Percentiles rank a stretch among this genome's conserved stretches.
phyloP scores from a whole-genome alignment of 768 basidiomycete genomes.

The Tricholoma sp. region DNA sequence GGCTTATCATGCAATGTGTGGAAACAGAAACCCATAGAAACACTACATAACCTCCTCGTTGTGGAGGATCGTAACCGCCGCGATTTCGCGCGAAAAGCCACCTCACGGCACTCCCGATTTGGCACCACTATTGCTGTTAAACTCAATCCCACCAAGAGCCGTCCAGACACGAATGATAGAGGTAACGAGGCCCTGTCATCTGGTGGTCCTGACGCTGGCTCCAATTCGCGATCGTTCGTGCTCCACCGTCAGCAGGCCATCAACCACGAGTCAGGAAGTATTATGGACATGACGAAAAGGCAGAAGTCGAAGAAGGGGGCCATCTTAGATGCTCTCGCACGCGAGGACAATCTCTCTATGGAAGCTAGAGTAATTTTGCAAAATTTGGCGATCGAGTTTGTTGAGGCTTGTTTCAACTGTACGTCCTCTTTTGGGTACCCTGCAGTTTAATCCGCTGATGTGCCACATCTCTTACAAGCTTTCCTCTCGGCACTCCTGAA shows the following conservation, averaged over 20 bases:
- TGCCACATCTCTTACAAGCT: slow-evolving; percentile 38
- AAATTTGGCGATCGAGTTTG: slow-evolving; percentile 63
- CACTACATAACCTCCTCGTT: slow-evolving; percentile 71
- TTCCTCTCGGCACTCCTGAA: slow-evolving; percentile 83
- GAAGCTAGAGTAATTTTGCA: slow-evolving; percentile 66
- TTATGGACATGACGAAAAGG: slow-evolving; percentile 70
- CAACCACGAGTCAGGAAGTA: slow-evolving; percentile 54
- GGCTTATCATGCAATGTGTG: neutral
- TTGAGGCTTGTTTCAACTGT: slow-evolving; percentile 89
- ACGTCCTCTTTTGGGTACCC: slow-evolving; percentile 26
- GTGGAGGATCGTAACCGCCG: slow-evolving; percentile 66
- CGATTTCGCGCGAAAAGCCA: slow-evolving; percentile 44
- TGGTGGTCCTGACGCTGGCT: slow-evolving; percentile 18
- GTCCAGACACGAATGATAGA: slow-evolving; percentile 8
- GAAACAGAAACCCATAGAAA: slow-evolving; percentile 59
- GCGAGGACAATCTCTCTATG: slow-evolving; percentile 61
- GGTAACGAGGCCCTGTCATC: slow-evolving; percentile 14
- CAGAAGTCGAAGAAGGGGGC: slow-evolving; percentile 54
- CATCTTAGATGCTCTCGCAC: slow-evolving; percentile 61
- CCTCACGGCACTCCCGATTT: slow-evolving; percentile 91
- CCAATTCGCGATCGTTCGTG: slow-evolving; percentile 53
- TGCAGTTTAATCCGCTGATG: slow-evolving; percentile 5
- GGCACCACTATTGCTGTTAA: slow-evolving; percentile 90
- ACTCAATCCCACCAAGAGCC: slow-evolving; percentile 54
- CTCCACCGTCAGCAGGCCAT: slow-evolving; percentile 86